Evolutionary conservation across 306 rosid genomes (phyloP).

Genomic region (Biancaea sappan): DNA sequence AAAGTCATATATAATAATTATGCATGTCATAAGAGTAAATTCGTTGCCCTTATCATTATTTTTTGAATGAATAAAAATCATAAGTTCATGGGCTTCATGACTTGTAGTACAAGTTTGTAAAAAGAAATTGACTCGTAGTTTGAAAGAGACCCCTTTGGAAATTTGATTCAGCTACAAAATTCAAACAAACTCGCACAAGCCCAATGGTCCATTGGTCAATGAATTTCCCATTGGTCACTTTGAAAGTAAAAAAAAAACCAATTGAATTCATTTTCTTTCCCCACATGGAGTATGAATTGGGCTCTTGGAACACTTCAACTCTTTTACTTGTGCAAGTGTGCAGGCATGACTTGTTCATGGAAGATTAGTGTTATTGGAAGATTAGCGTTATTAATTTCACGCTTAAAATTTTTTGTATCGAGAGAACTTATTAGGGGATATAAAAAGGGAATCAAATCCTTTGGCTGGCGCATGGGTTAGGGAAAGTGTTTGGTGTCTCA

Average conservation of each 20-base stretch:
- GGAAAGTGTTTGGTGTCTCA: no score
- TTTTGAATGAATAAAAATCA: neutral
- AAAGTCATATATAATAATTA: neutral
- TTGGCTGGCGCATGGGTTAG: no score
- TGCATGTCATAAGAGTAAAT: neutral
- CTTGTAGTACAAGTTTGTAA: neutral
- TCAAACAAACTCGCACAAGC: constrained; percentile 6
- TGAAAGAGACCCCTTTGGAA: no score
- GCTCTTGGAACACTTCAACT: neutral
- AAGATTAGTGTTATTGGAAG: no score
- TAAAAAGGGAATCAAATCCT: no score
- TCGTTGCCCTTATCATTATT: neutral
- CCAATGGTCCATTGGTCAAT: constrained; percentile 14
- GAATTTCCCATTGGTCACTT: constrained; percentile 9
- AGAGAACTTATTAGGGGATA: neutral
- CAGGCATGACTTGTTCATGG: no score
- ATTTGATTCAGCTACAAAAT: no score
- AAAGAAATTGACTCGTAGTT: constrained; percentile 40
- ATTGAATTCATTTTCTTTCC: constrained; percentile 25
- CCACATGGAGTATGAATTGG: constrained; percentile 2
- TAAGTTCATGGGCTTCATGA: neutral
- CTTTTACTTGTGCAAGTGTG: no score
- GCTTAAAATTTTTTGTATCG: no score
- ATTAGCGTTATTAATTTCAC: no score
- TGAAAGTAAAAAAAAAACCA: neutral